Percentiles rank a stretch among this genome's conserved stretches.
Conservation (phyloP, 108 stramenopile genomes). For the Cyclotella kingstonii region DNA sequence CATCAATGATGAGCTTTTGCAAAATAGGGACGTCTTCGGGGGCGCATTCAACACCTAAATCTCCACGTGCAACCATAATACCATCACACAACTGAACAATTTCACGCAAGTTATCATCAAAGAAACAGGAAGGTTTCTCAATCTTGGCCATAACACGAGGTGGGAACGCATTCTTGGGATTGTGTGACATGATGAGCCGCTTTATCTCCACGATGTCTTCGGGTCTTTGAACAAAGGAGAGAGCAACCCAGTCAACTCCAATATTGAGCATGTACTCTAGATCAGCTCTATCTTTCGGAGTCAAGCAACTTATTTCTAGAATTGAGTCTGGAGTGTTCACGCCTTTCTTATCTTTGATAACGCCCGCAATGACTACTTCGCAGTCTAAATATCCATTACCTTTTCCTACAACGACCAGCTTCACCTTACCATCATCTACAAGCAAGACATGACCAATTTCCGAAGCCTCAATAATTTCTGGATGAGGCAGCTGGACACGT, state of each 20-base stretch:
- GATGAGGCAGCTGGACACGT: conserved; percentile 91
- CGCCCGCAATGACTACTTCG: conserved; percentile 83
- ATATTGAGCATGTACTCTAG: conserved; percentile 85
- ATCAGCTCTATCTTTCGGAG: conserved; percentile 89
- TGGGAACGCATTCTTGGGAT: conserved; percentile 58
- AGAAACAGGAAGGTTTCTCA: conserved; percentile 89
- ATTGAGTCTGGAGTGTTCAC: conserved; percentile 94
- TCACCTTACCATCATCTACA: conserved; percentile 96
- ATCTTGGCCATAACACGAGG: conserved; percentile 95
- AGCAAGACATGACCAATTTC: conserved; percentile 88
- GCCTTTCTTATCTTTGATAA: conserved; percentile 88
- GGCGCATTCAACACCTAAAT: conserved; percentile 91
- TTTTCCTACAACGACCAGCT: conserved; percentile 75
- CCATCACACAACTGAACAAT: conserved; percentile 89
- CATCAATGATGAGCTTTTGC: conserved; percentile 92
- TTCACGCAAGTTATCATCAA: conserved; percentile 66
- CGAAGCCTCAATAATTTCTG: conserved; percentile 88
- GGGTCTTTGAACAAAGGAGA: conserved; percentile 92
- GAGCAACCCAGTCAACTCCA: conserved; percentile 95
- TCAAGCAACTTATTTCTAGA: conserved; percentile 89
- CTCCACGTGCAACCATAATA: conserved; percentile 97
- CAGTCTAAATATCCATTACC: conserved; percentile 86
- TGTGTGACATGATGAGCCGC: conserved; percentile 62
- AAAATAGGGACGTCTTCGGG: conserved; percentile 93
- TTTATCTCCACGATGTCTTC: conserved; percentile 88